Evolutionary conservation across 306 rosid genomes (phyloP), one percentile per base, ranked within the genome.

Genomic region (Trifolium dubium): DNA sequence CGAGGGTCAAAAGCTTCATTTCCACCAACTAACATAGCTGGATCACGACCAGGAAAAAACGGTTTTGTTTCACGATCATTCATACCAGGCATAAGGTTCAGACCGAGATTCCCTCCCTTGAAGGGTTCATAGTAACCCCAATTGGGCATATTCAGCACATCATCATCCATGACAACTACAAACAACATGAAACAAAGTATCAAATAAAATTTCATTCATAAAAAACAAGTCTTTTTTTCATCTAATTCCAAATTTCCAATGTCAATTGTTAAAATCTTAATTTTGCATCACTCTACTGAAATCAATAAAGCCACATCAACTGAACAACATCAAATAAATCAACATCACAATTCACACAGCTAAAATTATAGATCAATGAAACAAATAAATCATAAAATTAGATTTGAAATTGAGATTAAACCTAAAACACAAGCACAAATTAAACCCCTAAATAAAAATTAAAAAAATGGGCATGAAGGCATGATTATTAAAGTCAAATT

Each of bases 101-200:
- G 90, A 55, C 97, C 91, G 34, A 91, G 97, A 77, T 91, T 96
- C 31, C 92, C 91, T 28, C 91, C 91, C 70, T 90, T 93, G 71
- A 88, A 88, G 46, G 97, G 88, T 76, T 93, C 98, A 83, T 91
- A 93, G 69, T 88, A 93, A 59, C 97, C 96, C 98, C 98, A 93
- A 77, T 91, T 91, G 74, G 94, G 87, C 91, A 93, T 93, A 83
- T 91, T 93, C 86, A 93, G 69, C 8, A 89, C 87, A 85, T 93
- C 97, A 76, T 90, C 97, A 69, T 93, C 98, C 98, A 93, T 93
- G 54, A 54, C 64, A 88, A 84, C 98, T 91, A 85, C 80, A 83
- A 0, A 50, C 75, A 83, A 69, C 69, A 78, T 13, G 32, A 56
- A 64, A 83, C 49, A 79, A 71, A 75, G 67, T 40, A 71, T 49